These are phyloP conservation scores for Pogostemon cablin DNA, from an alignment of 257 asterid genomes.

Conservation along the genomic window DNA sequence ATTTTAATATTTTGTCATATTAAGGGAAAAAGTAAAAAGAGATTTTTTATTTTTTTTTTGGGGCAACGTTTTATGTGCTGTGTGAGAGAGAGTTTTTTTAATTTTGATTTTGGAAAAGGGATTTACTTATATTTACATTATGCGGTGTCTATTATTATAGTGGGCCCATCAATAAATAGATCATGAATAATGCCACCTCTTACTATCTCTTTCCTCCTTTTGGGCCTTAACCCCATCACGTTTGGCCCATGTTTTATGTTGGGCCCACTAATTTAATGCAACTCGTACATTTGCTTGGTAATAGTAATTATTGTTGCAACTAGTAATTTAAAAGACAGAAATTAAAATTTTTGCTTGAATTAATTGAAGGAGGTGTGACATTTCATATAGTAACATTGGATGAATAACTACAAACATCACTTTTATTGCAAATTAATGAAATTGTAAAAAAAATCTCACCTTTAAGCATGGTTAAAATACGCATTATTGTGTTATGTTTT, in stretches of 20 bases:
- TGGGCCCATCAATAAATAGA: conserved; percentile 31
- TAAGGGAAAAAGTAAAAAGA: background rate
- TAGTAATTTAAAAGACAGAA: too few species aligned
- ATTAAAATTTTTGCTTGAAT: too few species aligned
- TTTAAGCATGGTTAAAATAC: too few species aligned
- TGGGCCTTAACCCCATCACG: conserved; percentile 23
- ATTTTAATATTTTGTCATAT: background rate
- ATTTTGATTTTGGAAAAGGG: background rate
- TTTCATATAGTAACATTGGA: too few species aligned
- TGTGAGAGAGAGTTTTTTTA: background rate
- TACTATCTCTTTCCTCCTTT: conserved; percentile 9
- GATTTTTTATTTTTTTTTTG: background rate
- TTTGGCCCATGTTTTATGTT: conserved; percentile 10
- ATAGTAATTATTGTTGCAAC: too few species aligned
- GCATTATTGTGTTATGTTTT: too few species aligned
- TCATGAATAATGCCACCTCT: background rate
- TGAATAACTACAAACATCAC: too few species aligned
- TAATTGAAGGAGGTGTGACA: too few species aligned
- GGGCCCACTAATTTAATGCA: conserved; percentile 30
- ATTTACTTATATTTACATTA: background rate
- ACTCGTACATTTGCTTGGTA: background rate
- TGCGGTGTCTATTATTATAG: conserved; percentile 32
- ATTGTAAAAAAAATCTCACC: too few species aligned
- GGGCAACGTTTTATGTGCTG: background rate
- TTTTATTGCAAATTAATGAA: too few species aligned